A percentile compares a stretch with the other conserved stretches of the same genome.
Conservation (phyloP, 2,329 filamentous ascomycete species). For the Fusarium circinatum region DNA sequence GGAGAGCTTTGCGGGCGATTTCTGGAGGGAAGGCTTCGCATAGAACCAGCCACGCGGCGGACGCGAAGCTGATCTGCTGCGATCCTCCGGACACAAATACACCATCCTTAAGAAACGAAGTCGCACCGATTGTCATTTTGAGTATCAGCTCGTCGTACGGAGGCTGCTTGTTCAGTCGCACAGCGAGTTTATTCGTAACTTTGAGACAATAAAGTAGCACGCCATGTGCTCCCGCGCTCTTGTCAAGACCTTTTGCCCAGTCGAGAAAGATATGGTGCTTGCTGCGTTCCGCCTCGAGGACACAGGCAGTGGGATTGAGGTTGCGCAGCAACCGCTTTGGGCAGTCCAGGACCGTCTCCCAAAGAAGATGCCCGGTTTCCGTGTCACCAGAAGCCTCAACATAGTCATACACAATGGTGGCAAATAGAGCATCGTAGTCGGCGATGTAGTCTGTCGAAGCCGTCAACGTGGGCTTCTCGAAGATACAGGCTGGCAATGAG, state of each 20-base stretch:
- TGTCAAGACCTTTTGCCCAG: background rate
- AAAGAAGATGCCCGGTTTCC: rapidly evolving
- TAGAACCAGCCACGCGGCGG: background rate
- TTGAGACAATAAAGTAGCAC: background rate
- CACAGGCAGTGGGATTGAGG: background rate
- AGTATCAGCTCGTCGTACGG: background rate
- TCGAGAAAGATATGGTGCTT: background rate
- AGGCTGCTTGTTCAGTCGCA: background rate
- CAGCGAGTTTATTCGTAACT: background rate
- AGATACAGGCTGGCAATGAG: background rate
- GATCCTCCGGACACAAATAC: background rate
- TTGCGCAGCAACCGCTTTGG: background rate
- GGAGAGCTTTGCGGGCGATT: background rate
- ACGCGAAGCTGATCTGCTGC: background rate
- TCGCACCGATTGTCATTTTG: background rate
- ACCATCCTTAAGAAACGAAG: background rate
- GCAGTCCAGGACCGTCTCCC: background rate
- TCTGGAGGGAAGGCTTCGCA: background rate
- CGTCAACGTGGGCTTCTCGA: background rate
- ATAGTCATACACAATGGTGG: background rate
- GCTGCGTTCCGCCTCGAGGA: background rate
- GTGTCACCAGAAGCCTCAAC: background rate
- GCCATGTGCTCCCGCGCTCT: background rate
- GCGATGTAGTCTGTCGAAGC: background rate
- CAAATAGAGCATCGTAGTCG: background rate